These are phyloP conservation scores for Alternaria postmessia DNA, from an alignment of 2,329 filamentous ascomycete species.

Conservation along the genomic window DNA sequence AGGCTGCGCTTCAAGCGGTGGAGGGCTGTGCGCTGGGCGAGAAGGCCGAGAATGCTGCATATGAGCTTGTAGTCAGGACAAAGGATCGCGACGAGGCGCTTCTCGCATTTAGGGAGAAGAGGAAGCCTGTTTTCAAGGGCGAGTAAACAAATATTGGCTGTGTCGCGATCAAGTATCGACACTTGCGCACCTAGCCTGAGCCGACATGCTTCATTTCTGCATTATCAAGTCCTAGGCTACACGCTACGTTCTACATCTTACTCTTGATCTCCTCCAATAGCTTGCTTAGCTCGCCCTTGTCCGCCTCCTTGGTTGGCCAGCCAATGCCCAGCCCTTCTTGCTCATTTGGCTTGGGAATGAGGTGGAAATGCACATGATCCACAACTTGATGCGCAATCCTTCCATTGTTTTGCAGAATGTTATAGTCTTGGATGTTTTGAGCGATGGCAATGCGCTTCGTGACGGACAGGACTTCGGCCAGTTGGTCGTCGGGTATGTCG, in stretches of 20 bases:
- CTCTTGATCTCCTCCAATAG: constrained; percentile 84
- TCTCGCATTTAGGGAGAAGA: constrained; percentile 81
- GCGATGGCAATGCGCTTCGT: constrained; percentile 87
- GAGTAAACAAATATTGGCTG: constrained; percentile 22
- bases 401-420: constrained; percentile 96
- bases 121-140: constrained; percentile 73
- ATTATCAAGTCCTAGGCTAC: neutral
- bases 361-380: constrained; percentile 94
- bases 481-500: constrained; percentile 90
- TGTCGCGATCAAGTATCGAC: neutral
- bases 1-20: constrained; percentile 81
- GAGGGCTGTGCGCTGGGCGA: constrained; percentile 70
- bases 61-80: constrained; percentile 81
- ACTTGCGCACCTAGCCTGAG: neutral
- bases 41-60: constrained; percentile 85
- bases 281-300: constrained; percentile 85
- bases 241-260: constrained; percentile 70
- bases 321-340: constrained; percentile 78
- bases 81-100: constrained; percentile 90
- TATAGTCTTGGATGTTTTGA: constrained; percentile 81
- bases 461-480: constrained; percentile 83
- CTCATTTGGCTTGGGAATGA: constrained; percentile 95
- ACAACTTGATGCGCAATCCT: constrained; percentile 89
- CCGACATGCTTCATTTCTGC: constrained; percentile 28
- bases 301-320: constrained; percentile 78